Conservation (phyloP, 768 basidiomycete genomes). For the Russula virescens region DNA sequence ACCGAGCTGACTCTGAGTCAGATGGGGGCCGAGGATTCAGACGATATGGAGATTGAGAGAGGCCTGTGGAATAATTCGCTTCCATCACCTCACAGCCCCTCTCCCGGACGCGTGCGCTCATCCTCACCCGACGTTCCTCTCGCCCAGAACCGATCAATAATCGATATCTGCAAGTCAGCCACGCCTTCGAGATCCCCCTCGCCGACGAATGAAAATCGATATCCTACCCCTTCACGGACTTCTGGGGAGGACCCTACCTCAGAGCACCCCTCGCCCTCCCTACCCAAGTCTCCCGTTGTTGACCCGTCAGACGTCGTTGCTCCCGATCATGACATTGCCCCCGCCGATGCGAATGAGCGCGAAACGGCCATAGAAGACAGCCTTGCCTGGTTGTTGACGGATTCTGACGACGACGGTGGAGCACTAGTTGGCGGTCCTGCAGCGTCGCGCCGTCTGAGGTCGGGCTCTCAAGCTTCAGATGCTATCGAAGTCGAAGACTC, state of each 20-base stretch:
- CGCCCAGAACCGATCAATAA: conserved; percentile 16
- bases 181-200: conserved; percentile 17
- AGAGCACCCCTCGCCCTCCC: neutral
- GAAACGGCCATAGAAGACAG: conserved; percentile 5
- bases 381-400: conserved; percentile 24
- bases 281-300: neutral
- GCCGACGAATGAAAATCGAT: neutral
- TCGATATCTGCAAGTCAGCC: conserved; percentile 23
- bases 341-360: neutral
- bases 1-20: conserved; percentile 35
- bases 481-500: conserved; percentile 17
- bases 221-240: neutral
- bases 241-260: neutral
- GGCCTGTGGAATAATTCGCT: conserved; percentile 29
- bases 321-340: neutral
- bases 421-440: conserved; percentile 8
- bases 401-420: conserved; percentile 19
- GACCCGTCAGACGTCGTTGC: neutral
- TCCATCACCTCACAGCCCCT: conserved; percentile 4
- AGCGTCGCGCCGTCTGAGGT: neutral
- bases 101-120: conserved; percentile 10
- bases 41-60: conserved; percentile 50
- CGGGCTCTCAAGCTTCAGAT: conserved; percentile 4
- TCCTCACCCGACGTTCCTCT: conserved; percentile 25
- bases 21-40: conserved; percentile 47